A percentile compares a stretch with the other conserved stretches of the same genome.
Conservation (phyloP, 257 asterid genomes). For the Nicotiana otophora region DNA sequence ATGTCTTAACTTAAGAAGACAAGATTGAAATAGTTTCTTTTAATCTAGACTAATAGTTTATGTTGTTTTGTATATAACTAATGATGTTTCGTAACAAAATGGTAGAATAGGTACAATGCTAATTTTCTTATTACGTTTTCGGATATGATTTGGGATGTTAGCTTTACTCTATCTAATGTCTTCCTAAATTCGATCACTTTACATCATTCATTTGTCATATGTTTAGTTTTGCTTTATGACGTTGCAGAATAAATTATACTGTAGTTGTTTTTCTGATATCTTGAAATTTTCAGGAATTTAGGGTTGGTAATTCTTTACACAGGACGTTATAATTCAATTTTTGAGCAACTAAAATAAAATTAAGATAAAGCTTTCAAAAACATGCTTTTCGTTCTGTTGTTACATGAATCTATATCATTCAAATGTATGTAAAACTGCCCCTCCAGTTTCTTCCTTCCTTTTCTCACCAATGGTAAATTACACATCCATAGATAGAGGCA, state of each 20-base stretch:
- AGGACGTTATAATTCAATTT: too few species aligned
- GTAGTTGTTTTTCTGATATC: not conserved
- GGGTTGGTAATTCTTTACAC: not conserved
- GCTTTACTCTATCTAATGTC: not conserved
- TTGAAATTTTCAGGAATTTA: not conserved
- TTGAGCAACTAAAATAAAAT: not conserved
- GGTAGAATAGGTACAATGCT: not conserved
- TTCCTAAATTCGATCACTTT: not conserved
- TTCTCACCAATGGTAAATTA: not conserved
- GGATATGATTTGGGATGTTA: too few species aligned
- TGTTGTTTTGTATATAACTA: not conserved
- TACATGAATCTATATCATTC: not conserved
- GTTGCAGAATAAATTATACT: not conserved
- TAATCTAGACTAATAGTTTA: too few species aligned
- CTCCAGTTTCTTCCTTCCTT: not conserved
- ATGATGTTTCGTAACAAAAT: too few species aligned
- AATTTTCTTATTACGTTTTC: not conserved
- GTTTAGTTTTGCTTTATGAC: not conserved
- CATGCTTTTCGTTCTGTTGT: not conserved
- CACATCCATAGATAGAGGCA: not conserved
- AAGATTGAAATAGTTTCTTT: not conserved
- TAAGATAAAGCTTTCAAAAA: not conserved
- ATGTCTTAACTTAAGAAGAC: not conserved
- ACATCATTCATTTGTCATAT: too few species aligned
- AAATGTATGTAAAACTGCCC: not conserved